Conservation (phyloP, 805 yeast species). For the Metschnikowia bowlesiae region DNA sequence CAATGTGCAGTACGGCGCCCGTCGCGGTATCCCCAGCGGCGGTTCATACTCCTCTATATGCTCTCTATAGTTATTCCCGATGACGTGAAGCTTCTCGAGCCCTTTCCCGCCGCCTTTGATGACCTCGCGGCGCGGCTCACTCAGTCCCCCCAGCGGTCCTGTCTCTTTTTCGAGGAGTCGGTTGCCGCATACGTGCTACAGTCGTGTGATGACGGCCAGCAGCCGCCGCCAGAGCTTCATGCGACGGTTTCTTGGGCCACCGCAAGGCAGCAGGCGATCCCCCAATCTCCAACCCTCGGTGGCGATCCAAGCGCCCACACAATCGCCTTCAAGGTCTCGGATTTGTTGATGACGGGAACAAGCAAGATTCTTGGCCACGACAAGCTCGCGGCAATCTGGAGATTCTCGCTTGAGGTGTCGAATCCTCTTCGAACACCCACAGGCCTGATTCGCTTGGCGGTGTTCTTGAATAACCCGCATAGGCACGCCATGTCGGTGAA, state of each 20-base stretch:
- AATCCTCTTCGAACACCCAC: slow-evolving; percentile 6
- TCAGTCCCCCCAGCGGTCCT: neutral
- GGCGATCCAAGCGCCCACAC: neutral
- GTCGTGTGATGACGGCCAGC: slow-evolving; percentile 3
- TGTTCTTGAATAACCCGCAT: slow-evolving; percentile 4
- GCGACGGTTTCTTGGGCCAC: slow-evolving; percentile 1
- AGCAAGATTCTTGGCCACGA: neutral
- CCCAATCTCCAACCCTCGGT: neutral
- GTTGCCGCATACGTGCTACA: slow-evolving; percentile 26
- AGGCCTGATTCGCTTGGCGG: slow-evolving; percentile 6
- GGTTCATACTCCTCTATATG: neutral
- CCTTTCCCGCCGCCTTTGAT: neutral
- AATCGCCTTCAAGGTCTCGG: neutral
- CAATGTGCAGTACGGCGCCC: neutral
- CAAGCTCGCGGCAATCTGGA: slow-evolving; percentile 20
- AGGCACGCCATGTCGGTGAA: neutral
- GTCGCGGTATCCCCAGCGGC: neutral
- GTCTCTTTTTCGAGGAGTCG: slow-evolving; percentile 29
- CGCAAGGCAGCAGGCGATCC: neutral
- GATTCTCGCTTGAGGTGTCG: slow-evolving; percentile 21
- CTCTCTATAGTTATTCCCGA: slow-evolving; percentile 13
- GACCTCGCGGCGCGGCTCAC: neutral
- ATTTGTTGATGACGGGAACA: slow-evolving; percentile 5
- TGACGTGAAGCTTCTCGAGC: slow-evolving; percentile 1
- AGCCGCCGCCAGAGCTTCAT: slow-evolving; percentile 5